These are phyloP conservation scores for Erysimum cheiri DNA, from an alignment of 441 rosid species.

Conservation along the genomic window DNA sequence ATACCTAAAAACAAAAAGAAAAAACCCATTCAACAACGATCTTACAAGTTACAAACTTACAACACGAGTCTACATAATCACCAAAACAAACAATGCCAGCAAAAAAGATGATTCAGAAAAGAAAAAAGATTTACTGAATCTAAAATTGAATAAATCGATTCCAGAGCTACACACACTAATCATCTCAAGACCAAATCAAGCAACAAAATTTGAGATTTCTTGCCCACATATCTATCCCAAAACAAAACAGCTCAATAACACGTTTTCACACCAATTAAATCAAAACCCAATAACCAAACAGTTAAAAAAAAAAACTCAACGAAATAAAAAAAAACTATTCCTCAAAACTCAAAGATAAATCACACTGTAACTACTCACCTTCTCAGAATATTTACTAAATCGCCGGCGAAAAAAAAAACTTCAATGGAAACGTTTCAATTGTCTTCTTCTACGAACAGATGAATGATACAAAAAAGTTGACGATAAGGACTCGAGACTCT, in stretches of 20 bases:
- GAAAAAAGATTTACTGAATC: constrained; percentile 7
- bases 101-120: not conserved
- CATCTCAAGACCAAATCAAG: constrained; percentile 8
- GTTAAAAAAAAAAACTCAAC: not conserved
- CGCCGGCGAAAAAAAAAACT: constrained; percentile 1
- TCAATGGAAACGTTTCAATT: not conserved
- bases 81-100: constrained; percentile 6
- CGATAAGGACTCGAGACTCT: constrained; percentile 34
- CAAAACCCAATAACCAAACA: not conserved
- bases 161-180: not conserved
- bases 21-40: constrained; percentile 23
- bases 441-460: constrained; percentile 18
- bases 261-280: not conserved
- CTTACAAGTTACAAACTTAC: not conserved
- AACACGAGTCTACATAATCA: not conserved
- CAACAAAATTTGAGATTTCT: constrained; percentile 11
- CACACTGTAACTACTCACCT: constrained; percentile 27
- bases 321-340: constrained; percentile 16
- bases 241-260: constrained; percentile 17
- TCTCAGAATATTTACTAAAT: constrained; percentile 9
- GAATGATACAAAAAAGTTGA: constrained; percentile 19
- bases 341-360: not conserved
- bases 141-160: not conserved
- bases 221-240: constrained; percentile 12
- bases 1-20: not conserved